Percentiles rank a stretch among this genome's conserved stretches.
These are phyloP conservation scores for Thelonectria olida DNA, from an alignment of 2,329 filamentous ascomycete genomes.

Conservation along the genomic window DNA sequence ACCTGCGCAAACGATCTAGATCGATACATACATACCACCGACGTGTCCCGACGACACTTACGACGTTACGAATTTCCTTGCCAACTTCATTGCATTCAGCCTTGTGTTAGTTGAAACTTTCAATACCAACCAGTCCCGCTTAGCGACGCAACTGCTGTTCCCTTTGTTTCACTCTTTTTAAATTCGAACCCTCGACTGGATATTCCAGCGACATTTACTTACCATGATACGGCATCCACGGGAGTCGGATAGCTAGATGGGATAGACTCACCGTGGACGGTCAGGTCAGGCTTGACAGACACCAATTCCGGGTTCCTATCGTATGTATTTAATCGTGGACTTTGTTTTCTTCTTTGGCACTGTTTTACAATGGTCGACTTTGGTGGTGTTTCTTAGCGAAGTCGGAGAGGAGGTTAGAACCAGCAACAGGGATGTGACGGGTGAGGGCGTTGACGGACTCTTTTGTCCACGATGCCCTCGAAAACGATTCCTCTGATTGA, in stretches of 20 bases:
- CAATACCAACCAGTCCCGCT: conserved; percentile 37
- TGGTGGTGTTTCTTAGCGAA: conserved; percentile 6
- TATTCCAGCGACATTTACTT: conserved; percentile 1
- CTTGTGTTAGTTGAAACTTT: conserved; percentile 40
- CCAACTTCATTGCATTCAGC: conserved; percentile 38
- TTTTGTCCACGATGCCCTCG: neutral
- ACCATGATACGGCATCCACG: conserved; percentile 5
- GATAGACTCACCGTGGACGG: conserved; percentile 27
- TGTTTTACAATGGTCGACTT: conserved; percentile 12
- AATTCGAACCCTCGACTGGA: conserved; percentile 16
- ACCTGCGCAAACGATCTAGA: neutral
- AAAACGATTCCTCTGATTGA: conserved; percentile 23
- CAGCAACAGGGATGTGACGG: conserved; percentile 8
- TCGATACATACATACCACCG: conserved; percentile 16
- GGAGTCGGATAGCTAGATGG: neutral
- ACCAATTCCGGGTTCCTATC: conserved; percentile 26
- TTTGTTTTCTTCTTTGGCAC: conserved; percentile 25
- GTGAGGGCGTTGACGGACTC: neutral
- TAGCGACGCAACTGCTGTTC: conserved; percentile 40
- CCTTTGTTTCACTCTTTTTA: conserved; percentile 32
- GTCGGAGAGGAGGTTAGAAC: conserved; percentile 15
- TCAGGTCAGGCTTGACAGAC: conserved; percentile 17
- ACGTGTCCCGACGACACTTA: conserved; percentile 35
- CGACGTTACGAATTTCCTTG: conserved; percentile 46
- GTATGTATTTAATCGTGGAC: conserved; percentile 41